Conservation (phyloP, 1,284 basidiomycete species). For the Neonothopanus nambi region DNA sequence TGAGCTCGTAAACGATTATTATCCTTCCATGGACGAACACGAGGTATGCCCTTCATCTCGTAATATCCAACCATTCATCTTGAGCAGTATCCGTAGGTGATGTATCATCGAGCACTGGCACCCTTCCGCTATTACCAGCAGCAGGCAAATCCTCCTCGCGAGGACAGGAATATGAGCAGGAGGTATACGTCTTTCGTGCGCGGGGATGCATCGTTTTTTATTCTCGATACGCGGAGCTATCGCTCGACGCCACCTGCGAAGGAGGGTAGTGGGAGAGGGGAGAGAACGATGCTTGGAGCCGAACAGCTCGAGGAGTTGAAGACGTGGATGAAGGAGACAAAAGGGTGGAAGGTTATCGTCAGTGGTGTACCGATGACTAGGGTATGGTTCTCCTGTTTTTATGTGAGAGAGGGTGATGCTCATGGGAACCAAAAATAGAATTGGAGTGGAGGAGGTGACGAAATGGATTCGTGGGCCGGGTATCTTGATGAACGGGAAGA, state of each 20-base stretch:
- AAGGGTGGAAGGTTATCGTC: slow-evolving; percentile 9
- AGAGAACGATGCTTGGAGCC: slow-evolving; percentile 8
- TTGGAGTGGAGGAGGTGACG: neutral
- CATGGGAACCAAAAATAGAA: neutral
- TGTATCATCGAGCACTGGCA: too few species aligned
- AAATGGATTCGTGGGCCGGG: too few species aligned
- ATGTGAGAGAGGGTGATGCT: neutral
- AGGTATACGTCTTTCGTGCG: slow-evolving; percentile 6
- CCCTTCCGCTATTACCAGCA: too few species aligned
- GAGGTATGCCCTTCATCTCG: too few species aligned
- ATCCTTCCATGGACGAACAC: too few species aligned
- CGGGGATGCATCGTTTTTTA: slow-evolving; percentile 10
- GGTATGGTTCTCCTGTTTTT: too few species aligned
- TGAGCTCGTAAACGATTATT: too few species aligned
- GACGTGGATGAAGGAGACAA: neutral
- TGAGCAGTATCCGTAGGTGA: too few species aligned
- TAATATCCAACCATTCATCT: too few species aligned
- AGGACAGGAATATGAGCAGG: neutral
- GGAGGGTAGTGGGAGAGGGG: neutral
- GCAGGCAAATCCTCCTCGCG: slow-evolving; percentile 1
- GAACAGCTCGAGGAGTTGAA: slow-evolving; percentile 3
- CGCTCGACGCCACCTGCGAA: slow-evolving; percentile 1
- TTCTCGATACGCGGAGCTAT: slow-evolving; percentile 5
- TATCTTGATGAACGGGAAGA: too few species aligned
- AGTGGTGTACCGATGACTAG: slow-evolving; percentile 8